These are phyloP conservation scores for Verticillium klebahnii DNA, from an alignment of 2,329 filamentous ascomycete genomes.

Conservation along the genomic window DNA sequence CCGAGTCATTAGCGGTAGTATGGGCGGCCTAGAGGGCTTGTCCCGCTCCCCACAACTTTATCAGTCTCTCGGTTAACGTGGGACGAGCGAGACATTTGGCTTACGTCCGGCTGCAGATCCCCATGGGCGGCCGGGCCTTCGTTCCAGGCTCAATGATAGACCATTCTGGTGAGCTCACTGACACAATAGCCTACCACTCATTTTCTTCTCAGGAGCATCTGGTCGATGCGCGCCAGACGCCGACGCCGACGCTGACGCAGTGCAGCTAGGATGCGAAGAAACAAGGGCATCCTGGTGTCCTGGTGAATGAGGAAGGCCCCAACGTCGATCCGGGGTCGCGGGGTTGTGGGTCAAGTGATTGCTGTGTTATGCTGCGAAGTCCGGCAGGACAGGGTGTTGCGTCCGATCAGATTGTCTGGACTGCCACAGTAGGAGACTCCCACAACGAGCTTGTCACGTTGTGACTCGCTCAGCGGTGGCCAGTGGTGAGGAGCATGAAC, in stretches of 20 bases:
- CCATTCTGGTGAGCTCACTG: not conserved
- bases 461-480: not conserved
- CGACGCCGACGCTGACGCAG: not conserved
- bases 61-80: not conserved
- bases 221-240: not conserved
- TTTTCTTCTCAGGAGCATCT: not conserved
- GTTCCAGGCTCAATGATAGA: not conserved
- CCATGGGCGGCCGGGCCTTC: slow-evolving; percentile 8
- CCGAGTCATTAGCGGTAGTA: not conserved
- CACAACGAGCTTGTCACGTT: not conserved
- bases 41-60: not conserved
- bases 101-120: slow-evolving; percentile 1
- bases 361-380: not conserved
- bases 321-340: not conserved
- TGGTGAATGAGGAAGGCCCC: not conserved
- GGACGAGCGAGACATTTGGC: not conserved
- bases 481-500: no score
- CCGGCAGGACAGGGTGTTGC: not conserved
- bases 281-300: not conserved
- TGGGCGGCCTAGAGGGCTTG: not conserved
- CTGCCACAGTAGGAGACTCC: not conserved
- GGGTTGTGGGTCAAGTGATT: not conserved
- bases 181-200: not conserved
- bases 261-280: not conserved
- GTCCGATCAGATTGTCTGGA: not conserved